Evolutionary conservation across 441 rosid species (phyloP), one percentile per base, ranked within the genome.

Genomic region (Capsella rubella): DNA sequence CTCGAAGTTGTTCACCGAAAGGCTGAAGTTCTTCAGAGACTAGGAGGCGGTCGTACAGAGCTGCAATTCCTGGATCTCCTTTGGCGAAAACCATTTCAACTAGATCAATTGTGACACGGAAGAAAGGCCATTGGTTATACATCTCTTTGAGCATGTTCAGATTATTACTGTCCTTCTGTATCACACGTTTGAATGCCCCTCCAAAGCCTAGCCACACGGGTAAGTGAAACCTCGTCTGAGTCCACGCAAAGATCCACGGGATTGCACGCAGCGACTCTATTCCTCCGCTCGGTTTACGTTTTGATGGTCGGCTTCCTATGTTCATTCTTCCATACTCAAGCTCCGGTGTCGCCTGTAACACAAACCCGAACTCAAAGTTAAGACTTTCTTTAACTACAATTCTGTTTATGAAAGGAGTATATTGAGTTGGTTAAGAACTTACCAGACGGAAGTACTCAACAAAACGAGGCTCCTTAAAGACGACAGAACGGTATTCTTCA

Each of bases 171-270:
- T 92, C 92, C 54, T 91, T 89, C 76, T 84, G 50, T 53, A 87
- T 85, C 7, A 80, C 78, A 2, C 87, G 84, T 58, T 62, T 91
- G 56, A 91, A 86, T 8, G 97, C 99, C 12, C 84, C 87, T 75
- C 98, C 95, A 64, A 92, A 91, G 46, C 98, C 99, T 16, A 92
- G 92, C 98, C 99, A 95, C 4, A 92, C 92, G 0, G 98, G 97
- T 43, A 93, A 92, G 81, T 92, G 97, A 75, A 95, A 94, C 83
- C 99, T 88, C 3, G 99, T 95, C 71, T 92, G 99, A 0, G 97
- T 92, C 99, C 99, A 95, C 1, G 99, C 98, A 84, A 95, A 95
- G 76, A 95, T 92, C 99, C 99, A 92, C 1, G 98, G 98, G 53
- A 95, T 95, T 10, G 99, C 99, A 73, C 99, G 91, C 8, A 95